Conservation (phyloP, 352 stramenopile genomes). For the Phytophthora megakarya region DNA sequence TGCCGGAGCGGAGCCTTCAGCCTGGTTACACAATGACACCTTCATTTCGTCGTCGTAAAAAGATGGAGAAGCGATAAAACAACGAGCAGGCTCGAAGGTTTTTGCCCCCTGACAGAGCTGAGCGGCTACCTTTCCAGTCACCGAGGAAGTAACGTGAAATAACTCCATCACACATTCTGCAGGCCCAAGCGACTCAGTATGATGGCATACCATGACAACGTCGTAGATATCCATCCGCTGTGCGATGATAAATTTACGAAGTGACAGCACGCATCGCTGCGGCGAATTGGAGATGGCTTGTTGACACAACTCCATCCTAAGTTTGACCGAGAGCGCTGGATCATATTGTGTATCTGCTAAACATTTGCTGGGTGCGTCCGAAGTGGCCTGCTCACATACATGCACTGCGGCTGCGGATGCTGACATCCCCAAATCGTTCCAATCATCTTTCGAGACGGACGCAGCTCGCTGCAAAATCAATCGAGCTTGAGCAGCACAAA, state of each 20-base stretch:
- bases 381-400: constrained; percentile 39
- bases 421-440: constrained; percentile 15
- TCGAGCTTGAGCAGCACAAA: constrained; percentile 26
- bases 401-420: constrained; percentile 29
- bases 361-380: constrained; percentile 41
- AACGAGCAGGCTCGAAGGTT: constrained; percentile 41
- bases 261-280: constrained; percentile 30
- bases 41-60: constrained; percentile 47
- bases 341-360: constrained; percentile 37
- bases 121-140: constrained; percentile 7
- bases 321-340: constrained; percentile 20
- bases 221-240: constrained; percentile 31
- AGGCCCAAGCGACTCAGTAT: constrained; percentile 26
- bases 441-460: not conserved
- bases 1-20: constrained; percentile 42
- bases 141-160: constrained; percentile 1
- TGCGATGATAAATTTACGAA: constrained; percentile 36
- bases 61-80: constrained; percentile 39
- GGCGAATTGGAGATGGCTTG: constrained; percentile 27
- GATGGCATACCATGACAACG: constrained; percentile 27
- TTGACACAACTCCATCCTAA: constrained; percentile 37
- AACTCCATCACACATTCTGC: constrained; percentile 36
- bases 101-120: constrained; percentile 36
- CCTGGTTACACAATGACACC: constrained; percentile 41
- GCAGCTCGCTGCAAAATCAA: constrained; percentile 22